These are phyloP conservation scores for Lentithecium fluviatile DNA, from an alignment of 495 filamentous ascomycete species.

Conservation along the genomic window DNA sequence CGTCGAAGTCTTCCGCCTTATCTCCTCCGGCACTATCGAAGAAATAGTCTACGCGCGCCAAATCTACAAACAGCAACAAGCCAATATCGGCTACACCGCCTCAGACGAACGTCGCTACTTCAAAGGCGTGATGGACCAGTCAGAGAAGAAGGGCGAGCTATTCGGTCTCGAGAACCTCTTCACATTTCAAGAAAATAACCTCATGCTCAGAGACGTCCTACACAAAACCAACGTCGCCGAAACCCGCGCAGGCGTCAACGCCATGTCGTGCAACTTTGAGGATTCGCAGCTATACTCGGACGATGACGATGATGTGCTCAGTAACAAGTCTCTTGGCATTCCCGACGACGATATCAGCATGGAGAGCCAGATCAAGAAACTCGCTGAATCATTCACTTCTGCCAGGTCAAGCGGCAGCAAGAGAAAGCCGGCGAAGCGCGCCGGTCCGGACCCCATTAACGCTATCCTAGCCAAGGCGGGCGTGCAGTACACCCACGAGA, in stretches of 20 bases:
- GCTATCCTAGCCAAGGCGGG: constrained; percentile 87
- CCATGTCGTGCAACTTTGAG: constrained; percentile 62
- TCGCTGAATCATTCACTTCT: constrained; percentile 63
- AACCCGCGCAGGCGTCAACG: constrained; percentile 77
- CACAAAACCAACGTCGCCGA: constrained; percentile 98
- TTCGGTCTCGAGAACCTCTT: constrained; percentile 91
- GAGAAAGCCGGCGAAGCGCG: constrained; percentile 24
- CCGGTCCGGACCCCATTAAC: constrained; percentile 72
- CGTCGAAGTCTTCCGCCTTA: constrained; percentile 92
- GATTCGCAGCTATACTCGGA: constrained; percentile 41
- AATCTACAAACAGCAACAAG: constrained; percentile 98
- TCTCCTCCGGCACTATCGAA: constrained; percentile 92
- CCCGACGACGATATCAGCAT: constrained; percentile 53
- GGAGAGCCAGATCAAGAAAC: constrained; percentile 63
- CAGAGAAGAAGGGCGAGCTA: constrained; percentile 82
- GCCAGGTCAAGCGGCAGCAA: constrained; percentile 25
- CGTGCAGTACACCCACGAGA: constrained; percentile 94
- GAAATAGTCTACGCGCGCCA: constrained; percentile 97
- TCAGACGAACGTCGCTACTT: constrained; percentile 92
- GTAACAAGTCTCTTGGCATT: constrained; percentile 44
- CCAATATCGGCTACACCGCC: constrained; percentile 95
- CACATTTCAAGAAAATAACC: constrained; percentile 72
- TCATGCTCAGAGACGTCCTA: constrained; percentile 85
- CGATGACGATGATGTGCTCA: constrained; percentile 52
- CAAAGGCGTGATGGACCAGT: constrained; percentile 84